Conservation (phyloP, 176 grass and related monocot species). For the Chrysopogon serrulatus region DNA sequence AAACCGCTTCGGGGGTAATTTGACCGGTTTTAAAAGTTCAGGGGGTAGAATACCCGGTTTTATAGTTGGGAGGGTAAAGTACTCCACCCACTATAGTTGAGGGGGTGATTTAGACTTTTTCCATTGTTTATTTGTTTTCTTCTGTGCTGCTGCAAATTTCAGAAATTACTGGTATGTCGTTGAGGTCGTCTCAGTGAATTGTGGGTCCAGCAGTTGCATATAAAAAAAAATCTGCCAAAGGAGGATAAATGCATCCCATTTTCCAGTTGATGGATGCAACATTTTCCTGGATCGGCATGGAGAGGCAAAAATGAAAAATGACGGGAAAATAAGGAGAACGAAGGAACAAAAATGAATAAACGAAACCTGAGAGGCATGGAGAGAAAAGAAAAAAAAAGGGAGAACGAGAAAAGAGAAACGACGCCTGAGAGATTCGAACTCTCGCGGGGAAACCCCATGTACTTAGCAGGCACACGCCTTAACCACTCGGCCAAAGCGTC, state of each 20-base stretch:
- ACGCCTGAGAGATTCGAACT: constrained; percentile 99
- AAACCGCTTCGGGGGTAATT: no score
- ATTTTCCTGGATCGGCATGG: background rate
- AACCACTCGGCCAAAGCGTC: constrained; percentile 99
- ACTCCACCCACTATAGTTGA: no score
- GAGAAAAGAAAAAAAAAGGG: no score
- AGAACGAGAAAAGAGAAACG: background rate
- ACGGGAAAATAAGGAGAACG: no score
- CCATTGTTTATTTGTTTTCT: no score
- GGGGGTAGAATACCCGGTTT: no score
- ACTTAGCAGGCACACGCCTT: constrained; percentile 99
- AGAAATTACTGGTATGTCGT: background rate
- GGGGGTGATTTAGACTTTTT: no score
- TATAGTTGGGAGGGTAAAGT: no score
- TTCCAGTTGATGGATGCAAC: background rate
- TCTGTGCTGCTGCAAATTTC: background rate
- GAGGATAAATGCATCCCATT: background rate
- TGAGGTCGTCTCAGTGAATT: background rate
- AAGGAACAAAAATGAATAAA: no score
- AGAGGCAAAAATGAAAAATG: background rate
- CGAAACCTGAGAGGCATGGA: no score
- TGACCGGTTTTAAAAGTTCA: no score
- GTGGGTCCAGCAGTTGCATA: background rate
- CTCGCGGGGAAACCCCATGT: constrained; percentile 99
- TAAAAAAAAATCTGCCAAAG: background rate